Evolutionary conservation across 768 basidiomycete genomes (phyloP).

Genomic region (Mycena leptocephala): DNA sequence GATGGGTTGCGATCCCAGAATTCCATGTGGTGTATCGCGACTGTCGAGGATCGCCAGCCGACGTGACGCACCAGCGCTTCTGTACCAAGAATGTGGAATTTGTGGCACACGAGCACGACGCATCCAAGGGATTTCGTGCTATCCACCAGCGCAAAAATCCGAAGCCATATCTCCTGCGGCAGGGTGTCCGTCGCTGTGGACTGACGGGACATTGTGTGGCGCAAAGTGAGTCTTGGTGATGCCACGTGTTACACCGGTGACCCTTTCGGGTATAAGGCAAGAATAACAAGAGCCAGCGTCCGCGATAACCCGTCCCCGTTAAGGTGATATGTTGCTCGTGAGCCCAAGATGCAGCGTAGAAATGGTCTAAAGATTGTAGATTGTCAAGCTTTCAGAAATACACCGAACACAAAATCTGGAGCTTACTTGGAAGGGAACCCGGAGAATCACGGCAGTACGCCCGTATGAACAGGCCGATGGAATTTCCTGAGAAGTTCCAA

Average conservation of each 20-base stretch:
- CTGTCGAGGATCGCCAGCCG: not conserved
- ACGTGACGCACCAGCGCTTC: conserved; percentile 23
- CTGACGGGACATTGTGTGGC: not conserved
- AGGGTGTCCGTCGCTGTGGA: not conserved
- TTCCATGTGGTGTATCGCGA: conserved; percentile 8
- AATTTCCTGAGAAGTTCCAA: no score
- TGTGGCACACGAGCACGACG: conserved; percentile 16
- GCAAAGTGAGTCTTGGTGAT: not conserved
- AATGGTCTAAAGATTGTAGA: no score
- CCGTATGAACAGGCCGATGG: no score
- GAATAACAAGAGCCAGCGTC: no score
- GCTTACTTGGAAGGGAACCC: no score
- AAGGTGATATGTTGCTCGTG: no score
- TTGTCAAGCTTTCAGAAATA: no score
- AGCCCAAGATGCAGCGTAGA: no score
- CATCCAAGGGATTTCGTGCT: not conserved
- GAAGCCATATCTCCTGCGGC: conserved; percentile 30
- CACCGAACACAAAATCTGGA: no score
- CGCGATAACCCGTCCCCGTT: no score
- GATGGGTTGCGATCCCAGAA: conserved; percentile 19
- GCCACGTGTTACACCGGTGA: not conserved
- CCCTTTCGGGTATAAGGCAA: no score
- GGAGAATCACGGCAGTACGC: no score
- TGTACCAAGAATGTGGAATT: conserved; percentile 12
- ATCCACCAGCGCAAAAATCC: conserved; percentile 9